Conservation (phyloP, 2,329 filamentous ascomycete species). For the Pleurostoma richardsiae region DNA sequence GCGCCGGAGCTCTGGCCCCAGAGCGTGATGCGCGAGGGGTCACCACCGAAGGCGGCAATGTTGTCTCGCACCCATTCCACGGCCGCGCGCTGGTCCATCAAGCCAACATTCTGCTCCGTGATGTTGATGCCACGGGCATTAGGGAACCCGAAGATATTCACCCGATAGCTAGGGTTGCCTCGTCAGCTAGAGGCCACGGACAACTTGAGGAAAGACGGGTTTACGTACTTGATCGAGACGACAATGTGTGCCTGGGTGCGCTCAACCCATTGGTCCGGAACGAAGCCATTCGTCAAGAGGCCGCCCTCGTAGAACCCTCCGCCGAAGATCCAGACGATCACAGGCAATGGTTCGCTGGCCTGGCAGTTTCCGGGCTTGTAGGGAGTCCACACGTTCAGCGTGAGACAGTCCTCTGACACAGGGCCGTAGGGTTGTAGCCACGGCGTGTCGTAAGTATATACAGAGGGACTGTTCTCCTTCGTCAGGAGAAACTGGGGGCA, state of each 20-base stretch:
- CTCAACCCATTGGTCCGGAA: conserved; percentile 40
- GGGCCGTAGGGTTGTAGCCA: conserved; percentile 14
- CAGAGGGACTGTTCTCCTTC: neutral
- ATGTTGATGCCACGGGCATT: conserved; percentile 16
- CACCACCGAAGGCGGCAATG: conserved; percentile 45
- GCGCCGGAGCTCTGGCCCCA: conserved; percentile 43
- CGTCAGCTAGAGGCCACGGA: neutral
- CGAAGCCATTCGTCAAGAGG: conserved; percentile 17
- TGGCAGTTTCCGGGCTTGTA: conserved; percentile 6
- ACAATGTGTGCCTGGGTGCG: conserved; percentile 25
- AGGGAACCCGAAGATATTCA: conserved; percentile 24
- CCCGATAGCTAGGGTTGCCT: conserved; percentile 16
- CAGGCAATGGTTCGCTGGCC: conserved; percentile 25
- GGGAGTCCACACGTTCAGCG: conserved; percentile 36
- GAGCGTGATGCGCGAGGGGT: conserved; percentile 35
- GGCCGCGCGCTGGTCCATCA: conserved; percentile 47
- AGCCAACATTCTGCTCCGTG: conserved; percentile 36
- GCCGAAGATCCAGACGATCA: conserved; percentile 41
- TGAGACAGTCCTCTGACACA: conserved; percentile 34
- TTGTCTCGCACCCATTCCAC: conserved; percentile 47
- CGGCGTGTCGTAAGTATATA: conserved; percentile 12
- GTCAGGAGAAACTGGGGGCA: conserved; percentile 3
- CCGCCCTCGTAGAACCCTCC: conserved; percentile 39
- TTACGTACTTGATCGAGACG: conserved; percentile 3
- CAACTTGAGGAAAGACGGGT: too few species aligned